Base-by-base conservation (phyloP, 2,329 filamentous ascomycete species). In the Beauveria medogensis region DNA sequence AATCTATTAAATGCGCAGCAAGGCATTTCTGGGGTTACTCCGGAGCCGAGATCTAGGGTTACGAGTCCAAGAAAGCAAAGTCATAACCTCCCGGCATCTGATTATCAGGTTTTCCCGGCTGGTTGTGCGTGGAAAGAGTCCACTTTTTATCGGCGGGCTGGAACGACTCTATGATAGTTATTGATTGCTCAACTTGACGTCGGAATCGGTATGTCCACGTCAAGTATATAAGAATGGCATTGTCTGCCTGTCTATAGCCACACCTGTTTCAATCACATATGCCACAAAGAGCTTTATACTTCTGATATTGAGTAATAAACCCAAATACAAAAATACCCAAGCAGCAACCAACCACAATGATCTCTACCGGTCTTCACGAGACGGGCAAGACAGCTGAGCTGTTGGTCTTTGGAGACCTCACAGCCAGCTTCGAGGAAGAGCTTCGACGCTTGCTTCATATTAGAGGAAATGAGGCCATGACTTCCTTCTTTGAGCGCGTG, bases 381-480 rank as follows among this genome's bases (percentile, higher is more conserved):
- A 34, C 34, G 51, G 51, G 34, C n/a, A 14, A 53, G 34, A 41
- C 51, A 53, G 54, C 54, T 18, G 62, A 63, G 47, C 48, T 64
- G 54, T 22, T 56, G 24, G 40, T 69, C 14, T 68, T 70, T 53
- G 68, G 69, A 10, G 69, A 70, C 30, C 50, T 69, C 43, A 66
- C 67, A 20, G 60, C 60, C 22, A 58, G 59, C 20, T 70, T 67
- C 30, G 65, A 66, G 40, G 64, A 61, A 8, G 64, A 67, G 10
- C 64, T 70, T 22, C 55, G 60, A 16, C 41, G 41, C 1, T 64
- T 70, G 2, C 62, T 70, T 9, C 64, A 68, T 41, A 47, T 67
- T 18, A 64, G 60, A 7, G 64, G 68, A 26, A 69, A 65, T 52
- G 64, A 67, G 18, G 61, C 65, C 9, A 51, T 70, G 3, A 60